Conservation (phyloP, 2,329 filamentous ascomycete genomes). For the Annulohypoxylon truncatum region DNA sequence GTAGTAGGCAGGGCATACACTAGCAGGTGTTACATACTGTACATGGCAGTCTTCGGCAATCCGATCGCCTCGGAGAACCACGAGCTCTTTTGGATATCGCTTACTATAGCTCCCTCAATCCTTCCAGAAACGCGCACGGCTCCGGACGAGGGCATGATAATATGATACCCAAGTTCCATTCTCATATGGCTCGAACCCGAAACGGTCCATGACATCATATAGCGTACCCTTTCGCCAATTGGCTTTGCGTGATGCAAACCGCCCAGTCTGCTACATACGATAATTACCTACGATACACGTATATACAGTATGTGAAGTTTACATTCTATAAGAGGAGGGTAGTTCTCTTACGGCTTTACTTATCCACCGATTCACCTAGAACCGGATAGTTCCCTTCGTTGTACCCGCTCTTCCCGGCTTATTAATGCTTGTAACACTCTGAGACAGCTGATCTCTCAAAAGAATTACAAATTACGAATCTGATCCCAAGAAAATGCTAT, state of each 20-base stretch:
- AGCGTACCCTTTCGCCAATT: constrained; percentile 4
- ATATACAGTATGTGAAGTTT: neutral
- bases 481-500: constrained; percentile 4
- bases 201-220: constrained; percentile 26
- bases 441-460: neutral
- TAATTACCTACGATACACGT: neutral
- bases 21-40: constrained; percentile 12
- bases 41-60: constrained; percentile 35
- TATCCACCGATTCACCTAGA: constrained; percentile 1
- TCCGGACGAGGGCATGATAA: neutral
- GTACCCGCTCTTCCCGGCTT: neutral
- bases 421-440: neutral
- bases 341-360: constrained; percentile 6
- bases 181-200: neutral
- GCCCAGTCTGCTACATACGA: neutral
- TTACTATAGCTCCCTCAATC: constrained; percentile 29
- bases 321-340: constrained; percentile 17
- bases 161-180: neutral
- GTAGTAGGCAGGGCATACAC: constrained; percentile 26
- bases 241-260: neutral
- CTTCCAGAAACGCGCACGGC: constrained; percentile 7
- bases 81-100: constrained; percentile 2
- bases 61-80: constrained; percentile 12
- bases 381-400: neutral
- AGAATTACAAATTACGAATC: constrained; percentile 19